Conservation (phyloP, 805 yeast species). For the Metschnikowia continentalis region DNA sequence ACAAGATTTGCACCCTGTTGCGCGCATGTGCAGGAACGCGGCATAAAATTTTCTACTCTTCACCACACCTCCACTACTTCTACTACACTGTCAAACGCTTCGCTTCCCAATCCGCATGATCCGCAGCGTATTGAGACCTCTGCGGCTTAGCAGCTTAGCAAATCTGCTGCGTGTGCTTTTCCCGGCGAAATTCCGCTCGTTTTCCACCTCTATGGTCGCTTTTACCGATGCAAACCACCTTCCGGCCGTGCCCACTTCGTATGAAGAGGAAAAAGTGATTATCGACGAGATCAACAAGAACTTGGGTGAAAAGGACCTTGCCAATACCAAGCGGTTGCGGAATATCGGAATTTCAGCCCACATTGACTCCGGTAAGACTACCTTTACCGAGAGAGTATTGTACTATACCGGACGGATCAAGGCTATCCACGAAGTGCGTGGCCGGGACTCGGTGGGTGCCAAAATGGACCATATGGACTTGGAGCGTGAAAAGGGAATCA, state of each 20-base stretch:
- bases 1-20: background rate
- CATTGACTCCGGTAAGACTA: constrained; percentile 96
- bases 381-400: constrained; percentile 95
- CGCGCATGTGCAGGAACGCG: constrained; percentile 2
- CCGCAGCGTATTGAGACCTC: background rate
- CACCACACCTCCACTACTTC: background rate
- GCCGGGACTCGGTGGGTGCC: constrained; percentile 97
- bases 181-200: background rate
- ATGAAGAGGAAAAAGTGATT: constrained; percentile 70
- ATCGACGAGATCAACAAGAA: constrained; percentile 53
- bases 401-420: constrained; percentile 96
- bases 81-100: background rate
- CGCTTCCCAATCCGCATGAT: background rate
- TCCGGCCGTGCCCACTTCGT: constrained; percentile 35
- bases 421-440: constrained; percentile 95
- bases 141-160: background rate
- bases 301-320: constrained; percentile 49
- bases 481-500: constrained; percentile 97
- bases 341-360: constrained; percentile 98
- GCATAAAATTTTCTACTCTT: background rate
- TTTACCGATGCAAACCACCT: constrained; percentile 8
- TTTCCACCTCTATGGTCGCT: constrained; percentile 1
- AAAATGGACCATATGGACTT: constrained; percentile 99
- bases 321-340: constrained; percentile 59
- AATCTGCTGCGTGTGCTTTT: background rate